Evolutionary conservation across 2,329 filamentous ascomycete genomes (phyloP).

Genomic region (Pestalotiopsis sp.): DNA sequence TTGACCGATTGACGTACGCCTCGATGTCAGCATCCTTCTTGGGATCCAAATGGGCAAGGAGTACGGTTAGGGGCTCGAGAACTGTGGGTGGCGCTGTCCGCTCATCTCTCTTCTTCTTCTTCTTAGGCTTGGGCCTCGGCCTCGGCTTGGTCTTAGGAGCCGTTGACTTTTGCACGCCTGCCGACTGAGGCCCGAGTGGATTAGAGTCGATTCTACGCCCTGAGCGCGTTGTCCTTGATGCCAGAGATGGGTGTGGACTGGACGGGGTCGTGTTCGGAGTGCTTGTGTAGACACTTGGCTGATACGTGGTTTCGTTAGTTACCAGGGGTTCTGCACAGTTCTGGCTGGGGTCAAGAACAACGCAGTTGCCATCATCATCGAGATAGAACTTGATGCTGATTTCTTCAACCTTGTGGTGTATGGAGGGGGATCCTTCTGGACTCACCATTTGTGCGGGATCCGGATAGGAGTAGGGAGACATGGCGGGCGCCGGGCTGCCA

Average conservation of each 20-base stretch:
- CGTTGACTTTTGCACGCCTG: slow-evolving; percentile 35
- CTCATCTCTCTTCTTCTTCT: slow-evolving; percentile 44
- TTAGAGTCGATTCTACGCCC: slow-evolving; percentile 32
- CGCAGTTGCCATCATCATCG: neutral
- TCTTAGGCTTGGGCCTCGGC: slow-evolving; percentile 29
- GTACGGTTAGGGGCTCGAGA: slow-evolving; percentile 68
- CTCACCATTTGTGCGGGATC: slow-evolving; percentile 8
- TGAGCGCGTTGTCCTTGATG: slow-evolving; percentile 35
- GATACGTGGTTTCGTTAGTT: neutral
- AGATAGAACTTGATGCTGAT: neutral
- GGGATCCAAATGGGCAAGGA: slow-evolving; percentile 64
- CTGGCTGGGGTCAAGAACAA: neutral
- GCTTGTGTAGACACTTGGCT: slow-evolving; percentile 35
- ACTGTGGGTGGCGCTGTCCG: slow-evolving; percentile 51
- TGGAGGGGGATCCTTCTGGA: neutral
- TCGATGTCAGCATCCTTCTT: slow-evolving; percentile 78
- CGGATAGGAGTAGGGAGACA: slow-evolving; percentile 5
- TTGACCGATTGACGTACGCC: slow-evolving; percentile 73
- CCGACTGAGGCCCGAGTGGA: slow-evolving; percentile 30
- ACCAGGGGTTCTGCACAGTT: neutral
- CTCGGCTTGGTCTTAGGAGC: slow-evolving; percentile 44
- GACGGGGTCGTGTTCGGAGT: slow-evolving; percentile 57
- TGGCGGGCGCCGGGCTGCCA: slow-evolving; percentile 4
- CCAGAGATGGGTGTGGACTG: slow-evolving; percentile 38
- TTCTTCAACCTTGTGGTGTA: neutral